Evolutionary conservation across 208 protist genomes (phyloP).

Genomic region (Acanthamoeba culbertsoni): DNA sequence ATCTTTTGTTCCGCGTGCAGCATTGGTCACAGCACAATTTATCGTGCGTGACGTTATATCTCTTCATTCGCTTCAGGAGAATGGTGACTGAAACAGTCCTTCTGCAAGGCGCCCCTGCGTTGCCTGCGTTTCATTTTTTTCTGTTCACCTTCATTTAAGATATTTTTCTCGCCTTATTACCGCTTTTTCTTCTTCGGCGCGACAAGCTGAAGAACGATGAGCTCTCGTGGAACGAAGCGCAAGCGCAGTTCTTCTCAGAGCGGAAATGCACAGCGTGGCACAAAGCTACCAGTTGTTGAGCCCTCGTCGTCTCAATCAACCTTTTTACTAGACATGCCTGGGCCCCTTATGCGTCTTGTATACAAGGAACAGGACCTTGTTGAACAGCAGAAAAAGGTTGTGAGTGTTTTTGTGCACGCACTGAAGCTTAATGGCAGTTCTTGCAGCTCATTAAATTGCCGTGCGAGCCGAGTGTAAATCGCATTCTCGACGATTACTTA

Average conservation of each 20-base stretch:
- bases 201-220: background rate
- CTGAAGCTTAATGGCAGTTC: background rate
- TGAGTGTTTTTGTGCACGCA: too few relatives aligned
- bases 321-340: background rate
- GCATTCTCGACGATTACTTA: background rate
- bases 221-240: background rate
- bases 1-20: too few relatives aligned
- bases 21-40: too few relatives aligned
- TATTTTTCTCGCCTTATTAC: too few relatives aligned
- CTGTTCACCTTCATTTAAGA: too few relatives aligned
- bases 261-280: too few relatives aligned
- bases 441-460: background rate
- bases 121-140: background rate
- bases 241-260: background rate
- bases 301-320: too few relatives aligned
- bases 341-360: background rate
- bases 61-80: too few relatives aligned
- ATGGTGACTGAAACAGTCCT: too few relatives aligned
- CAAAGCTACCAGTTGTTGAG: too few relatives aligned
- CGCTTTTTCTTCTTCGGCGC: background rate
- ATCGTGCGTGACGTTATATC: too few relatives aligned
- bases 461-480: slow-evolving; percentile 3
- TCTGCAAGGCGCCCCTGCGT: too few relatives aligned
- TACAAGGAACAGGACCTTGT: slow-evolving; percentile 18
- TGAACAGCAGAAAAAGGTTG: slow-evolving; percentile 12